Percentiles rank a stretch among this genome's conserved stretches.
Evolutionary conservation across 345 rosid genomes (phyloP).

Genomic region (thale cress (Arabidopsis thaliana)): TAIR10.1 NC_003070.9:19124501-19125000

Average conservation of each 20-base stretch:
- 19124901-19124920: background rate
- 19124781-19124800: background rate
- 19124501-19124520: slow-evolving; percentile 92
- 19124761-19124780: background rate
- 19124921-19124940: slow-evolving; percentile 6
- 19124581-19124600: slow-evolving; percentile 94
- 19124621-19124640: slow-evolving; percentile 73
- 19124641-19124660: slow-evolving; percentile 88
- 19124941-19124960: slow-evolving; percentile 15
- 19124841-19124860: background rate
- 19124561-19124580: slow-evolving; percentile 97
- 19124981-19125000: slow-evolving; percentile 31
- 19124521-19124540: slow-evolving; percentile 74
- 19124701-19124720: background rate
- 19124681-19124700: slow-evolving; percentile 61
- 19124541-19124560: slow-evolving; percentile 90
- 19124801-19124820: background rate
- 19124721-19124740: slow-evolving; percentile 30
- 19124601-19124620: slow-evolving; percentile 73
- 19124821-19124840: background rate
- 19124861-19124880: slow-evolving; percentile 30
- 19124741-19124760: slow-evolving; percentile 23
- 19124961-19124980: slow-evolving; percentile 15
- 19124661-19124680: slow-evolving; percentile 73
- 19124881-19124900: slow-evolving; percentile 26